These are phyloP conservation scores for Mediolabrus comicus DNA, from an alignment of 108 stramenopile genomes.

Conservation along the genomic window DNA sequence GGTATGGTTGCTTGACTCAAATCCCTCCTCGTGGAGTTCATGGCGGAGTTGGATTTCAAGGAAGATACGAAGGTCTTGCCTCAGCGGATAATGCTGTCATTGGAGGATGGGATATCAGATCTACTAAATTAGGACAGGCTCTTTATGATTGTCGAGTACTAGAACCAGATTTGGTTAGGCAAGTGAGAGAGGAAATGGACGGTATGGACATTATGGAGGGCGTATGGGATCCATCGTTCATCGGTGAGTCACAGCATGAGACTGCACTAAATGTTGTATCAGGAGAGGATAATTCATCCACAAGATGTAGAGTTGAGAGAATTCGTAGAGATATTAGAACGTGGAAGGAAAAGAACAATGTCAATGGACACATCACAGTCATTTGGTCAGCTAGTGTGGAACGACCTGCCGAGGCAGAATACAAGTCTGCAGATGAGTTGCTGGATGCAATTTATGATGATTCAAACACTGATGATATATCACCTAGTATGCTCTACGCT, in stretches of 20 bases:
- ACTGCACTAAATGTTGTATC: slow-evolving; percentile 59
- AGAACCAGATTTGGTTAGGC: slow-evolving; percentile 80
- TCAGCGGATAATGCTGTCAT: slow-evolving; percentile 44
- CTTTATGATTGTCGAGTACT: slow-evolving; percentile 73
- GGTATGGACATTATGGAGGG: slow-evolving; percentile 57
- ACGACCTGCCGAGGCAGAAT: slow-evolving; percentile 49
- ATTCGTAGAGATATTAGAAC: slow-evolving; percentile 75
- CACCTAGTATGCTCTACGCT: slow-evolving; percentile 83
- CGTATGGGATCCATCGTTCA: slow-evolving; percentile 75
- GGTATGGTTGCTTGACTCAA: slow-evolving; percentile 85
- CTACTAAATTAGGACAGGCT: slow-evolving; percentile 70
- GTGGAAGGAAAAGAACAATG: slow-evolving; percentile 54
- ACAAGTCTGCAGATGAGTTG: slow-evolving; percentile 50
- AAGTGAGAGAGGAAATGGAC: slow-evolving; percentile 72
- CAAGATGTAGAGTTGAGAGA: slow-evolving; percentile 53
- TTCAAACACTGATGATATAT: slow-evolving; percentile 57
- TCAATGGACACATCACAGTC: slow-evolving; percentile 73
- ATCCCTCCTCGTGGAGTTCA: slow-evolving; percentile 46
- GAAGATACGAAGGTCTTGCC: slow-evolving; percentile 46
- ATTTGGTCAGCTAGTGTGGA: slow-evolving; percentile 84
- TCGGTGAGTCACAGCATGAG: slow-evolving; percentile 58
- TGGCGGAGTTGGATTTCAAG: slow-evolving; percentile 53
- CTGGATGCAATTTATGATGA: slow-evolving; percentile 52
- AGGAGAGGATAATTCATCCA: slow-evolving; percentile 33
- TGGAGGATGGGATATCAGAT: slow-evolving; percentile 72